Conservation (phyloP, 179 eudicot species). For the Nepenthes alata region DNA sequence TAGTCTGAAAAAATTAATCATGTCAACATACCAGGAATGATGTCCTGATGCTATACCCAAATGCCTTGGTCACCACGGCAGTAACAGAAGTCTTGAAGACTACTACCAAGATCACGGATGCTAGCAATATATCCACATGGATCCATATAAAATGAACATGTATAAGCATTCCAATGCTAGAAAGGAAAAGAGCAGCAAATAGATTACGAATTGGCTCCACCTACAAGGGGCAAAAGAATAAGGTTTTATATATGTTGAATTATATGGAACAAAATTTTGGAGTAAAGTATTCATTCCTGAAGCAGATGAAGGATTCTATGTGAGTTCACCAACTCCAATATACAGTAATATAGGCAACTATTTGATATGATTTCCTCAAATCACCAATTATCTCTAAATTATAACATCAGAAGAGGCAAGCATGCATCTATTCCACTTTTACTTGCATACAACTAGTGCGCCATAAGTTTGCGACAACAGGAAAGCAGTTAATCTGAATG, state of each 20-base stretch:
- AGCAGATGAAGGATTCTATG: no score
- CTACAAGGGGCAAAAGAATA: conserved; percentile 28
- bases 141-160: conserved; percentile 88
- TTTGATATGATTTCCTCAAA: no score
- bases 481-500: no score
- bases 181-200: conserved; percentile 94
- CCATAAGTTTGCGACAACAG: no score
- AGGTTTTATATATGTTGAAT: neutral
- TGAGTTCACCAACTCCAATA: no score
- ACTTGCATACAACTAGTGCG: no score
- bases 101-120: conserved; percentile 81
- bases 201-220: conserved; percentile 96
- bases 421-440: no score
- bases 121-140: conserved; percentile 95
- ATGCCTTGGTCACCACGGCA: conserved; percentile 60
- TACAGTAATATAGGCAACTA: no score
- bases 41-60: conserved; percentile 76
- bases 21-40: conserved; percentile 63
- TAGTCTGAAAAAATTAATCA: neutral
- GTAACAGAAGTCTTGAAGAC: conserved; percentile 82
- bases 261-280: no score
- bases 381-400: no score
- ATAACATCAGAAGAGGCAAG: no score
- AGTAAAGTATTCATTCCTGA: no score
- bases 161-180: conserved; percentile 96